Conservation (phyloP, 352 stramenopile genomes). For the Phytophthora melonis region DNA sequence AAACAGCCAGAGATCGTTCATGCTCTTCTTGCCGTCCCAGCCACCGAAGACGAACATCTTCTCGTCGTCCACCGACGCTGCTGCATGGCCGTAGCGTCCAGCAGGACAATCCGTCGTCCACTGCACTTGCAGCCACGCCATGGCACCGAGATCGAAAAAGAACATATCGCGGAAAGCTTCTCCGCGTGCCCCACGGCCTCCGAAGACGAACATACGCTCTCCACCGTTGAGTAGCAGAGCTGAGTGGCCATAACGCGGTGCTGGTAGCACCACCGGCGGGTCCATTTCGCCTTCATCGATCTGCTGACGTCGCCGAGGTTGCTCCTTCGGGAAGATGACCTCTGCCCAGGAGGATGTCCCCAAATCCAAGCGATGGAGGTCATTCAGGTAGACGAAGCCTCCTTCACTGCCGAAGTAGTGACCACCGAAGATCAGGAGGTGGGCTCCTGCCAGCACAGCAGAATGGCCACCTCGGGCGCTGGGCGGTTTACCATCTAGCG, state of each 20-base stretch:
- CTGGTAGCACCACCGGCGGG: constrained; percentile 50
- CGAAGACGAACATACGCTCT: constrained; percentile 84
- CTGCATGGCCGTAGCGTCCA: constrained; percentile 78
- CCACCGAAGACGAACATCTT: constrained; percentile 91
- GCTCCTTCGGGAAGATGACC: constrained; percentile 56
- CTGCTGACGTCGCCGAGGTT: constrained; percentile 23
- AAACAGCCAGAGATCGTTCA: constrained; percentile 82
- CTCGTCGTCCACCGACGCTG: constrained; percentile 66
- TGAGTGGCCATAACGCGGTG: constrained; percentile 89
- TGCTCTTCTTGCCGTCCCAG: constrained; percentile 83
- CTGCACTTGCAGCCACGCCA: constrained; percentile 88
- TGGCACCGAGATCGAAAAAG: constrained; percentile 86
- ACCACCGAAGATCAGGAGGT: constrained; percentile 91
- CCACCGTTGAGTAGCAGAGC: constrained; percentile 72
- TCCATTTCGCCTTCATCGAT: constrained; percentile 42
- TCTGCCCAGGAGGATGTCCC: constrained; percentile 80
- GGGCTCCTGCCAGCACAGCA: constrained; percentile 73
- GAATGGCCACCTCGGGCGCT: constrained; percentile 76
- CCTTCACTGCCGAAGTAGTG: constrained; percentile 89
- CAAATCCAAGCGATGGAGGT: constrained; percentile 90
- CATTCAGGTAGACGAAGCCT: constrained; percentile 91
- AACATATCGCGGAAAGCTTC: constrained; percentile 88
- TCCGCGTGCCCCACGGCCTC: constrained; percentile 56
- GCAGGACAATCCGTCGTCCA: constrained; percentile 85
- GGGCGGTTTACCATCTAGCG: constrained; percentile 63